These are phyloP conservation scores for Austroboletus niveus DNA, from an alignment of 1,284 basidiomycete species.

Conservation along the genomic window DNA sequence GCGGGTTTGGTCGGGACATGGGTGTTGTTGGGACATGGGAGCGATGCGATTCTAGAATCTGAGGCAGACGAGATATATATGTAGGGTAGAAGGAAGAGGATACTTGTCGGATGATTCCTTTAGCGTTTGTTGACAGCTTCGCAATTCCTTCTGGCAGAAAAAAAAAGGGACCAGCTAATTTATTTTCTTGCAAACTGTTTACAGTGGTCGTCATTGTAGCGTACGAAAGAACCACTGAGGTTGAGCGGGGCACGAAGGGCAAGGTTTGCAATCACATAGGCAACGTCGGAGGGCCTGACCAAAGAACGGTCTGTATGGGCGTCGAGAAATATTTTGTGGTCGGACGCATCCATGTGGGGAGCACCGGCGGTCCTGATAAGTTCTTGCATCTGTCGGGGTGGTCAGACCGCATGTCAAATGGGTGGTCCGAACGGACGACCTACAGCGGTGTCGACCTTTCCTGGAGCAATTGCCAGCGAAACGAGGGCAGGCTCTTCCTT, in stretches of 20 bases:
- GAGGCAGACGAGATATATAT: conserved; percentile 1
- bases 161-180: conserved; percentile 12
- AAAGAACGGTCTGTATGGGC: conserved; percentile 63
- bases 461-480: conserved; percentile 78
- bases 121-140: conserved; percentile 10
- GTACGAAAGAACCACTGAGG: conserved; percentile 74
- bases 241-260: conserved; percentile 54
- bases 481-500: conserved; percentile 77
- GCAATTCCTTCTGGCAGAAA: conserved; percentile 14
- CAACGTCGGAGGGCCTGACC: conserved; percentile 67
- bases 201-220: conserved; percentile 67
- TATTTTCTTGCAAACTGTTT: conserved; percentile 45
- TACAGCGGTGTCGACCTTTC: conserved; percentile 78
- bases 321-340: conserved; percentile 58
- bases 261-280: conserved; percentile 72
- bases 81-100: background rate
- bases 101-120: conserved; percentile 16
- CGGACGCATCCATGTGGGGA: conserved; percentile 48
- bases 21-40: conserved; percentile 15
- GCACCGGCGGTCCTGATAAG: conserved; percentile 47
- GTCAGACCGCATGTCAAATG: conserved; percentile 1
- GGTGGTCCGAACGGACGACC: conserved; percentile 5
- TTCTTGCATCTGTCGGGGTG: conserved; percentile 63
- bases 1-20: background rate
- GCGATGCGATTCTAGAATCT: background rate